Conservation (phyloP, 352 stramenopile species). For the Phytophthora sansomeana region DNA sequence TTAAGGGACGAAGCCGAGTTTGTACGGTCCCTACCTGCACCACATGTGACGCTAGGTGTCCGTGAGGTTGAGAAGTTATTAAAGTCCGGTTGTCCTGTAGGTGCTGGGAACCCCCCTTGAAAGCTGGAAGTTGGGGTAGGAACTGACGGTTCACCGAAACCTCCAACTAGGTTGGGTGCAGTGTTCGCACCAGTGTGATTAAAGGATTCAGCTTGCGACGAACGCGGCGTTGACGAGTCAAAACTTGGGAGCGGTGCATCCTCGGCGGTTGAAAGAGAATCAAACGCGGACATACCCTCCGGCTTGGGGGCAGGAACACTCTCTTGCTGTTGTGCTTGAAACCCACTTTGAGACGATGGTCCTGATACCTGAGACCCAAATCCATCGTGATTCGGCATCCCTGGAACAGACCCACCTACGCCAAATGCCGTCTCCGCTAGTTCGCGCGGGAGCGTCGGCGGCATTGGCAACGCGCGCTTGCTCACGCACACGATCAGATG, state of each 20-base stretch:
- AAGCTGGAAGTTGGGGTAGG: constrained; percentile 24
- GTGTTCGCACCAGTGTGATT: constrained; percentile 15
- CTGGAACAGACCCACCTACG: constrained; percentile 3
- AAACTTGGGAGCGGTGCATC: constrained; percentile 47
- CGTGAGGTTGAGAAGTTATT: constrained; percentile 20
- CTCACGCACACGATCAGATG: constrained; percentile 96
- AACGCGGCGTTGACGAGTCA: constrained; percentile 29
- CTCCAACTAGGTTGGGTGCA: constrained; percentile 7
- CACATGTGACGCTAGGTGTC: constrained; percentile 19
- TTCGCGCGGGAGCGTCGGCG: constrained; percentile 71
- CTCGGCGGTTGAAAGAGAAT: constrained; percentile 42
- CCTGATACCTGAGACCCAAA: constrained; percentile 25
- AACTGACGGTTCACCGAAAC: constrained; percentile 17
- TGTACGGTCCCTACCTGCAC: constrained; percentile 34
- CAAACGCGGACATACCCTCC: constrained; percentile 71
- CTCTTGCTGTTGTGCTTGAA: constrained; percentile 24
- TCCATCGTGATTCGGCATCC: constrained; percentile 8
- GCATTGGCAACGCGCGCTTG: constrained; percentile 87
- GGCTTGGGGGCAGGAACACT: constrained; percentile 25
- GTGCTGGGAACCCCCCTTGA: constrained; percentile 23
- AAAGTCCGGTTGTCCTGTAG: constrained; percentile 24
- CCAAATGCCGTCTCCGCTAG: constrained; percentile 73
- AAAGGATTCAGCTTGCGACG: constrained; percentile 34
- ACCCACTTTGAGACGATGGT: constrained; percentile 30
- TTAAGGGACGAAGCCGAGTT: constrained; percentile 53